Percentiles rank a stretch among this genome's conserved stretches.
These are phyloP conservation scores for Gynandropsis gynandra DNA, from an alignment of 345 rosid species.

Conservation along the genomic window DNA sequence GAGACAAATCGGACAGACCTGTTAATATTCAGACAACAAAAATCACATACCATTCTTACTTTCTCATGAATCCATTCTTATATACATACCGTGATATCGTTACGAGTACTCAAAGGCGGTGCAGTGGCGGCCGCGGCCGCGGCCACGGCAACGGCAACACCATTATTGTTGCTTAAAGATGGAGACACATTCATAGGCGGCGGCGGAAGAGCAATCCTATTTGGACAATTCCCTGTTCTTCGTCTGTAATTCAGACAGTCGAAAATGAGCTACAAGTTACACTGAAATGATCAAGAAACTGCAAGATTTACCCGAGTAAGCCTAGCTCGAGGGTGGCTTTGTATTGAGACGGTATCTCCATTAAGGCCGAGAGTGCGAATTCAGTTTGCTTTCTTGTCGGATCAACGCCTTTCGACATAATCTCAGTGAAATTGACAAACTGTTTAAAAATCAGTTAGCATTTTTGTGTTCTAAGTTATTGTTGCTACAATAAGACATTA, in stretches of 20 bases:
- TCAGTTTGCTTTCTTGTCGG: conserved; percentile 61
- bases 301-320: conserved; percentile 48
- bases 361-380: conserved; percentile 77
- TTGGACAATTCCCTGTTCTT: conserved; percentile 34
- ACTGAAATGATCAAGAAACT: neutral
- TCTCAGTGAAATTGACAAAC: conserved; percentile 89
- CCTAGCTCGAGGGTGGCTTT: conserved; percentile 77
- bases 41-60: neutral
- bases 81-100: conserved; percentile 47
- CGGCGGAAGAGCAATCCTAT: conserved; percentile 67
- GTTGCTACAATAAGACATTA: conserved; percentile 12
- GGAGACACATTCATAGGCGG: conserved; percentile 36
- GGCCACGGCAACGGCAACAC: conserved; percentile 25
- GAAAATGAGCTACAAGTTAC: neutral
- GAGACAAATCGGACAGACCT: conserved; percentile 75
- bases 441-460: conserved; percentile 19
- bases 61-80: neutral
- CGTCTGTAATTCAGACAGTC: conserved; percentile 26
- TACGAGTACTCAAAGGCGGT: conserved; percentile 29
- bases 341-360: conserved; percentile 91
- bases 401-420: conserved; percentile 63
- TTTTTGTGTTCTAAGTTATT: neutral
- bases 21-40: conserved; percentile 8
- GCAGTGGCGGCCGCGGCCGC: conserved; percentile 25
- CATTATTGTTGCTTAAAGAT: conserved; percentile 27